A percentile compares a stretch with the other conserved stretches of the same genome.
phyloP scores from a whole-genome alignment of 371 early-diverging fungal species.

The Chytridiales sp. region DNA sequence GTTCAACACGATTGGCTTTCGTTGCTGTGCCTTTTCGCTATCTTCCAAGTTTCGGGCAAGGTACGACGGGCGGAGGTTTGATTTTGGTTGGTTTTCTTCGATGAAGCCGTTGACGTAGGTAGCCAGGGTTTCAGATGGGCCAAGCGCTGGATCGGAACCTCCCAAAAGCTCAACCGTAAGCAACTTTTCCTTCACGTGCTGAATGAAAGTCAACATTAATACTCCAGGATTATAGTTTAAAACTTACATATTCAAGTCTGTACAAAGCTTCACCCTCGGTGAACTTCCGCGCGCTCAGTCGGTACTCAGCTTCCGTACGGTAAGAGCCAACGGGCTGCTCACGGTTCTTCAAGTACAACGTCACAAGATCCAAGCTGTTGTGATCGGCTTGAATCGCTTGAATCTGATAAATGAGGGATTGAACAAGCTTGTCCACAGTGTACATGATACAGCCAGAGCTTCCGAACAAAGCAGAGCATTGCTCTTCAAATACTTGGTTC shows the following conservation, averaged over 20 bases:
- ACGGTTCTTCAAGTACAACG: conserved; percentile 59
- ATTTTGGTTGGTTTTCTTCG: too few relatives aligned
- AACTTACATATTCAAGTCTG: conserved; percentile 79
- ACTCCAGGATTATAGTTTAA: too few relatives aligned
- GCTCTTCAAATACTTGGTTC: conserved; percentile 85
- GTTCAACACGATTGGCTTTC: conserved; percentile 61
- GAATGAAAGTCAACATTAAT: too few relatives aligned
- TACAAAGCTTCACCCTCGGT: conserved; percentile 81
- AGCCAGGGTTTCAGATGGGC: too few relatives aligned
- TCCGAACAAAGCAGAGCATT: conserved; percentile 77
- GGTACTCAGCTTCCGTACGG: conserved; percentile 75
- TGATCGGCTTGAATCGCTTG: conserved; percentile 60
- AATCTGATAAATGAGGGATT: conserved; percentile 73
- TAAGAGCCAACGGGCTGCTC: conserved; percentile 55
- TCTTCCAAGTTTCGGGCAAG: too few relatives aligned
- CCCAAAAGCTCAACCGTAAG: too few relatives aligned
- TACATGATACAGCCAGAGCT: conserved; percentile 84
- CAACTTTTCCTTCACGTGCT: too few relatives aligned
- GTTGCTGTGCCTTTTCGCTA: too few relatives aligned
- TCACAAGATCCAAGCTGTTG: conserved; percentile 57
- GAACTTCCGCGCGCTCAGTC: conserved; percentile 73
- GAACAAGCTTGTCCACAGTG: conserved; percentile 84
- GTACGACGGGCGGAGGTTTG: too few relatives aligned
- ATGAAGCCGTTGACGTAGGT: too few relatives aligned
- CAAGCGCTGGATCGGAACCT: too few relatives aligned